Evolutionary conservation across 164 flowering plant genomes (phyloP).

Genomic region (Sedum album): DNA sequence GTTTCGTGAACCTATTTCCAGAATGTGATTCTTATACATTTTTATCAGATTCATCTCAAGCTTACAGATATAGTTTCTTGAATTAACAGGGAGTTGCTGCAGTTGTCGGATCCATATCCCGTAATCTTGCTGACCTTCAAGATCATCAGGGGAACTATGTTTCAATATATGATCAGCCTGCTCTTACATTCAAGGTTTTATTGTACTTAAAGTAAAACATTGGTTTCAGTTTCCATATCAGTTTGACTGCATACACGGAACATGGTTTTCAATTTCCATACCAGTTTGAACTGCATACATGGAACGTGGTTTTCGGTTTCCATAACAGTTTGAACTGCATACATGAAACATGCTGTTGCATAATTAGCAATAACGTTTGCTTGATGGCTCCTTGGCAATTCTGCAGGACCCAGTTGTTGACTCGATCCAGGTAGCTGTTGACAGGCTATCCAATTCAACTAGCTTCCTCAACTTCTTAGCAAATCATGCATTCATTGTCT

Average conservation of each 20-base stretch:
- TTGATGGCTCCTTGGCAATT: slow-evolving; percentile 13
- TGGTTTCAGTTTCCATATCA: neutral
- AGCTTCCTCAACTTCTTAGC: slow-evolving; percentile 56
- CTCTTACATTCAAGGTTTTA: slow-evolving; percentile 51
- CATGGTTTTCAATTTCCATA: too few species aligned
- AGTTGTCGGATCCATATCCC: slow-evolving; percentile 65
- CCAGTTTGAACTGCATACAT: neutral
- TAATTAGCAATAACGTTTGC: neutral
- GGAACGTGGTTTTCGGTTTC: too few species aligned
- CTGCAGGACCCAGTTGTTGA: slow-evolving; percentile 53
- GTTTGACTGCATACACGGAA: neutral
- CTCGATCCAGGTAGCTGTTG: slow-evolving; percentile 50
- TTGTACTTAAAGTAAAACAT: neutral
- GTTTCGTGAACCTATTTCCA: neutral
- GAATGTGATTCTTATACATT: neutral
- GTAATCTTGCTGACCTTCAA: slow-evolving; percentile 67
- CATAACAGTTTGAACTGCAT: neutral
- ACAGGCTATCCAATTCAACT: slow-evolving; percentile 48
- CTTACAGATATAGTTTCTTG: neutral
- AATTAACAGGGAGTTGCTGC: slow-evolving; percentile 56
- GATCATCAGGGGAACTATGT: slow-evolving; percentile 68
- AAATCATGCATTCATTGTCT: slow-evolving; percentile 56
- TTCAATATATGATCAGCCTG: slow-evolving; percentile 64
- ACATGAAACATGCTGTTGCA: too few species aligned
- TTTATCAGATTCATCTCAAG: neutral